These are phyloP conservation scores for Striga hermonthica DNA, from an alignment of 305 asterid species.

Conservation along the genomic window DNA sequence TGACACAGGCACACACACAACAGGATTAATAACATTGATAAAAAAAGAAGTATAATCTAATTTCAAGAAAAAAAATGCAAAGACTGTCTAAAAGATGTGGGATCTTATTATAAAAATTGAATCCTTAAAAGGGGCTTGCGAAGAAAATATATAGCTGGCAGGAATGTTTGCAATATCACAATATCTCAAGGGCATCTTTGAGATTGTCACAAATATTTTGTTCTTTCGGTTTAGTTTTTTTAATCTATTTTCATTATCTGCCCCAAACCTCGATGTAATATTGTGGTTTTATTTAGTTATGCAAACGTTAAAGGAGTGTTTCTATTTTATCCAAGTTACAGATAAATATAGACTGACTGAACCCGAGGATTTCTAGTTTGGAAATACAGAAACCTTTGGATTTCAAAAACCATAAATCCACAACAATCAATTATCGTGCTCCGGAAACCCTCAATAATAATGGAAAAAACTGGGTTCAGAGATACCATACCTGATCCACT, in stretches of 20 bases:
- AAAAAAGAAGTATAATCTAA: too few relatives aligned
- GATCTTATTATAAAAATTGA: too few relatives aligned
- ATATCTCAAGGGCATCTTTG: background rate
- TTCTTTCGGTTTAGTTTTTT: too few relatives aligned
- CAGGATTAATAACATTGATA: too few relatives aligned
- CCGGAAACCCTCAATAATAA: background rate
- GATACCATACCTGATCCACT: slow-evolving; percentile 37
- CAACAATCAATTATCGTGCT: background rate
- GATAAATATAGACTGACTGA: background rate
- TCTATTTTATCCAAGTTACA: slow-evolving; percentile 3
- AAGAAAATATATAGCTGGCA: too few relatives aligned
- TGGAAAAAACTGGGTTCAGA: slow-evolving; percentile 23
- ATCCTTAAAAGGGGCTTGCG: too few relatives aligned
- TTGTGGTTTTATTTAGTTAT: slow-evolving; percentile 3
- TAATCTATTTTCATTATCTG: too few relatives aligned
- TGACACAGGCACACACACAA: too few relatives aligned
- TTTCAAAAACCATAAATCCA: slow-evolving; percentile 3
- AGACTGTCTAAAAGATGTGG: too few relatives aligned
- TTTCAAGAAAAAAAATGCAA: too few relatives aligned
- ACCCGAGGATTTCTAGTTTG: slow-evolving; percentile 5
- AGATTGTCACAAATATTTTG: too few relatives aligned
- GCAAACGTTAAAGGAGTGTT: too few relatives aligned
- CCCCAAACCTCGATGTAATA: background rate
- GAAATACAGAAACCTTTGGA: slow-evolving; percentile 4
- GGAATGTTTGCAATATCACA: background rate